Conservation (phyloP, 2,329 filamentous ascomycete species). For the Colletotrichum abscissum region DNA sequence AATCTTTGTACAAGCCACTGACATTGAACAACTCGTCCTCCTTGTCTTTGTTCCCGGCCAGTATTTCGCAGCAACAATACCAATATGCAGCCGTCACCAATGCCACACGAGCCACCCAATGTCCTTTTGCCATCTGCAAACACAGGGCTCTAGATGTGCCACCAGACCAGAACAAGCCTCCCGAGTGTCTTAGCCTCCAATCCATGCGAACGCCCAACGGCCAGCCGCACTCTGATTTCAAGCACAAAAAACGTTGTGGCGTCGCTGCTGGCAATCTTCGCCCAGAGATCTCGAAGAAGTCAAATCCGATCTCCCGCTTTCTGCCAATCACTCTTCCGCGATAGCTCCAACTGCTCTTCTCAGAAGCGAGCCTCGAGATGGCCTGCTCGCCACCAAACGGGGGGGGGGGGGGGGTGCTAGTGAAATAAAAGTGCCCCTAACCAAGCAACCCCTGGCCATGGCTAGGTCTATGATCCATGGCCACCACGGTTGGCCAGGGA, state of each 20-base stretch:
- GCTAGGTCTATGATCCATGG: background rate
- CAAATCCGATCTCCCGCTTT: background rate
- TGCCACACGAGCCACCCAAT: conserved; percentile 4
- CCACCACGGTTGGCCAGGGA: background rate
- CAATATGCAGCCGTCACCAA: conserved; percentile 2
- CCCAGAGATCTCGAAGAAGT: conserved; percentile 10
- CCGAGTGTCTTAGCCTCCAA: background rate
- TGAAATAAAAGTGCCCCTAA: background rate
- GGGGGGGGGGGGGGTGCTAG: background rate
- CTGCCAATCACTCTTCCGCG: conserved; percentile 22
- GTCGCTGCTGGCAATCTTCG: background rate
- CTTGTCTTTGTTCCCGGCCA: background rate
- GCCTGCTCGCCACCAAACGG: conserved; percentile 4
- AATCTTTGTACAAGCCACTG: background rate
- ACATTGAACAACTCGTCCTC: background rate
- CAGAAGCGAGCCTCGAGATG: background rate
- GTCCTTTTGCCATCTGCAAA: conserved; percentile 25
- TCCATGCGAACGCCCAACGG: background rate
- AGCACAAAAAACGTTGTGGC: background rate
- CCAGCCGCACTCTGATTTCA: background rate
- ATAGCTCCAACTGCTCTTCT: background rate
- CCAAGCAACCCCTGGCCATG: background rate
- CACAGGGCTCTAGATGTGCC: background rate
- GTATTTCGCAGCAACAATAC: background rate
- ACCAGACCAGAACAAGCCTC: background rate